A percentile compares a stretch with the other conserved stretches of the same genome.
Conservation (phyloP, 768 basidiomycete species). For the Neoboletus brunneissimus region DNA sequence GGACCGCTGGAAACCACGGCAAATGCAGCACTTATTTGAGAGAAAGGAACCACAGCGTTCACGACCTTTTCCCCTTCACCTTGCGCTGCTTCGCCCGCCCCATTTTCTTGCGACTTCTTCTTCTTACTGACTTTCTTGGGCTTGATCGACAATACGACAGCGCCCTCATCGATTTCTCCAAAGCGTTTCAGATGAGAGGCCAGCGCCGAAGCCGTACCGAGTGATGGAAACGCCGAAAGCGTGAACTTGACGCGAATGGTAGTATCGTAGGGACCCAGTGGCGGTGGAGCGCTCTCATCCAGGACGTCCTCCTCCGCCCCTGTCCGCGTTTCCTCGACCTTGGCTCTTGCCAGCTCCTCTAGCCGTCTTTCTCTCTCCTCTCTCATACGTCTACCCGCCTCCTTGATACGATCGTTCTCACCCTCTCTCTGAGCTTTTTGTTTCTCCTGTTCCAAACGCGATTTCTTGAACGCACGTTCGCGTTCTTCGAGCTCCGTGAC, state of each 20-base stretch:
- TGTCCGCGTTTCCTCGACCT: slow-evolving; percentile 29
- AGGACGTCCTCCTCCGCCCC: slow-evolving; percentile 32
- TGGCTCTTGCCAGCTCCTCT: slow-evolving; percentile 39
- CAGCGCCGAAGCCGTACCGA: slow-evolving; percentile 20
- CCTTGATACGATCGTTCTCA: slow-evolving; percentile 71
- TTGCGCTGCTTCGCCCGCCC: slow-evolving; percentile 41
- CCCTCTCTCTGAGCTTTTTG: slow-evolving; percentile 52
- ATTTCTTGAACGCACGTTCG: slow-evolving; percentile 75
- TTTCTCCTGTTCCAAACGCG: slow-evolving; percentile 57
- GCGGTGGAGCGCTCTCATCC: slow-evolving; percentile 53
- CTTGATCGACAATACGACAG: slow-evolving; percentile 68
- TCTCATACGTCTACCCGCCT: slow-evolving; percentile 64
- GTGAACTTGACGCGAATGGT: slow-evolving; percentile 72
- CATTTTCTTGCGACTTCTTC: slow-evolving; percentile 35
- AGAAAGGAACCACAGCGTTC: slow-evolving; percentile 73
- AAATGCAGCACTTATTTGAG: slow-evolving; percentile 73
- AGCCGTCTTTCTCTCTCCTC: slow-evolving; percentile 63
- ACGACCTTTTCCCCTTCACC: slow-evolving; percentile 45
- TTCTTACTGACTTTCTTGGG: slow-evolving; percentile 42
- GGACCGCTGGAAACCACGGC: slow-evolving; percentile 65
- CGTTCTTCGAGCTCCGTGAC: slow-evolving; percentile 78
- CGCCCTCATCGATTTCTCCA: slow-evolving; percentile 58
- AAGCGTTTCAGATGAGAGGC: slow-evolving; percentile 52
- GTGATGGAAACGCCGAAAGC: slow-evolving; percentile 47
- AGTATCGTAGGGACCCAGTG: slow-evolving; percentile 66